Conservation (phyloP, 2,329 filamentous ascomycete species). For the Claviceps sp. region DNA sequence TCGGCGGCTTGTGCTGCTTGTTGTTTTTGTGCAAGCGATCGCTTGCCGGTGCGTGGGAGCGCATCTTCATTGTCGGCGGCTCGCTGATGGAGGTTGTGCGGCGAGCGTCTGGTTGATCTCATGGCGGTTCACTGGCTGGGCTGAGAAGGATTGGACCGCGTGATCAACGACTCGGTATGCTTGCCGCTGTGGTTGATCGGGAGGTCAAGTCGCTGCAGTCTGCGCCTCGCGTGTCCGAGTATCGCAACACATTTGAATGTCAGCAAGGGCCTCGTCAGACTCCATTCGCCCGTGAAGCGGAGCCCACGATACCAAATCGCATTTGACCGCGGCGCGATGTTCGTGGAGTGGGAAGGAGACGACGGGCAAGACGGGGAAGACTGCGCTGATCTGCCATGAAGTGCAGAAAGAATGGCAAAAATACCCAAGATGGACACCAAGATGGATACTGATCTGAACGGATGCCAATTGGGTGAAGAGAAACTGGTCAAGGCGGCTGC, state of each 20-base stretch:
- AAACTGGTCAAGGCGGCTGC: too few species aligned
- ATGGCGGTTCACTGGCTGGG: not conserved
- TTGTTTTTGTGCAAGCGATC: not conserved
- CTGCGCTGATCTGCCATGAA: not conserved
- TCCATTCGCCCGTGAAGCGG: not conserved
- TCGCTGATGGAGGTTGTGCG: not conserved
- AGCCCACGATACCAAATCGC: not conserved
- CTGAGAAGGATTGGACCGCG: not conserved
- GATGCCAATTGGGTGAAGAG: too few species aligned
- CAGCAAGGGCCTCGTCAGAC: not conserved
- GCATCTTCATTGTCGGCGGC: not conserved
- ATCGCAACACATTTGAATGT: not conserved
- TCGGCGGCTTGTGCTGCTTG: not conserved
- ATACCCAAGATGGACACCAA: too few species aligned
- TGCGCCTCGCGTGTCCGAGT: not conserved
- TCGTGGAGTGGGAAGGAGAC: not conserved
- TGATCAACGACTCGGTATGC: not conserved
- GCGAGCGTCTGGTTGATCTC: not conserved
- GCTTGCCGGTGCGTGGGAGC: not conserved
- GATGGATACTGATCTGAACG: too few species aligned
- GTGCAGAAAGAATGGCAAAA: not conserved
- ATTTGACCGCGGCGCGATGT: not conserved
- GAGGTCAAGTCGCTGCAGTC: not conserved
- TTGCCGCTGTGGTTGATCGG: not conserved
- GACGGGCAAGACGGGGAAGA: too few species aligned